These are phyloP conservation scores for Talaromyces sp. DNA, from an alignment of 2,329 filamentous ascomycete species.

Conservation along the genomic window DNA sequence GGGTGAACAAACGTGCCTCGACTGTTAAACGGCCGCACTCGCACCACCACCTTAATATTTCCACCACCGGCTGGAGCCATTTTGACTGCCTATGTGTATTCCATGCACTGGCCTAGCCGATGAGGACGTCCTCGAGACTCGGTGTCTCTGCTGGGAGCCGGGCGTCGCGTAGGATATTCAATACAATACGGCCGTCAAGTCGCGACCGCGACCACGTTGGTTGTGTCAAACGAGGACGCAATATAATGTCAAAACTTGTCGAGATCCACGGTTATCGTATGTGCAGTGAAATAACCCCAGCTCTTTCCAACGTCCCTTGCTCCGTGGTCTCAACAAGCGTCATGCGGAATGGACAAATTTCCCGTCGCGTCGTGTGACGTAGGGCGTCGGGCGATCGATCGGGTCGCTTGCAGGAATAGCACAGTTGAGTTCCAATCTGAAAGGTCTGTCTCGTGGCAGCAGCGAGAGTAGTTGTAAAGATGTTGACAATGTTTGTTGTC, in stretches of 20 bases:
- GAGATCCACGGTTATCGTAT: neutral
- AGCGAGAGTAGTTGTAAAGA: neutral
- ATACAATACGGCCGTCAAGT: slow-evolving; percentile 23
- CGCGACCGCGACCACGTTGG: neutral
- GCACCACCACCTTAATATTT: slow-evolving; percentile 99
- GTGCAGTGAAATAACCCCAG: neutral
- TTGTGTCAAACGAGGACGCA: neutral
- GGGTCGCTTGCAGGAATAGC: neutral
- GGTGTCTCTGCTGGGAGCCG: slow-evolving; percentile 10
- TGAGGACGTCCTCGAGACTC: neutral
- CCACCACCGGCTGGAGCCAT: slow-evolving; percentile 76
- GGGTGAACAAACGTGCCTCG: slow-evolving; percentile 61
- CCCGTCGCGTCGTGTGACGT: slow-evolving; percentile 4
- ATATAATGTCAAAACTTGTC: neutral
- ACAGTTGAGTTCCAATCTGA: neutral
- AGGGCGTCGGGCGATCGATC: neutral
- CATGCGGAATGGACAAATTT: slow-evolving; percentile 13
- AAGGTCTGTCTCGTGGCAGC: neutral
- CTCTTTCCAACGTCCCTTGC: neutral
- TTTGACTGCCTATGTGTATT: slow-evolving; percentile 28
- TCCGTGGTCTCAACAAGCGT: slow-evolving; percentile 9
- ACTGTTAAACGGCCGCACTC: slow-evolving; percentile 90
- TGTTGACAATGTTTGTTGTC: neutral
- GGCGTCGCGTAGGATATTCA: slow-evolving; percentile 13
- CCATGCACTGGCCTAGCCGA: slow-evolving; percentile 31